Base-by-base conservation (phyloP, 352 stramenopile species). In the Globisporangium emineosum region DNA sequence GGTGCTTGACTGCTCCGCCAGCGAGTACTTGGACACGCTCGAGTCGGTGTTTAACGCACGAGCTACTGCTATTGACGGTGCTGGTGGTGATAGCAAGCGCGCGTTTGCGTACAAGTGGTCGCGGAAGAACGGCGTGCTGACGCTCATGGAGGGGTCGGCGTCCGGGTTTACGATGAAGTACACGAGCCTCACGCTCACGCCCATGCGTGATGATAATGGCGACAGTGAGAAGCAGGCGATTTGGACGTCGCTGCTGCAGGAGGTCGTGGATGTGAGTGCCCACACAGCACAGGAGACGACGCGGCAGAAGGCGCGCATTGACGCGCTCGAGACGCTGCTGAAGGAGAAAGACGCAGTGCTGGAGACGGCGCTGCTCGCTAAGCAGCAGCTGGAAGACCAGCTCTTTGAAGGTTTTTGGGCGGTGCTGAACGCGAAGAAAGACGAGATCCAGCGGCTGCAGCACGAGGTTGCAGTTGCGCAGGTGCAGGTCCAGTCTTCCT, bases 351-450 rank as follows among this genome's bases (percentile, higher is more conserved):
- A 89, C 49, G 43, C 32, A 17, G 27, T 85, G 29, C 66, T 89
- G 57, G 77, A 84, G 29, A 64, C 56, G 9, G 73, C 76, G 30
- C 21, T 89, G 42, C 21, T 27, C 6, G 69, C 70, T 23, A 87
- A 87, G 63, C 79, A 89, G 53, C 60, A 60, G 23, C 43, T 69
- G 6, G 76, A 89, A 45, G 66, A 89, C 35, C 27, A 70, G 47
- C 54, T 86, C 15, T 71, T 87, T 21, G 43, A 60, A 6, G 75
- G 75, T 9, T 89, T 85, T 47, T 85, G 75, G 25, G 68, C 68
- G 4, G 75, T 87, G 33, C 52, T 89, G 52, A 86, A 87, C 37
- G 69, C 73, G 19, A 87, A 89, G 70, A 89, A 89, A 61, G 76
- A 85, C n/a, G 76, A 82, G 50, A 82, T 87, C 10, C 67, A 68